phyloP scores from a whole-genome alignment of 2,329 filamentous ascomycete species.

The Colletotrichum paranaense region DNA sequence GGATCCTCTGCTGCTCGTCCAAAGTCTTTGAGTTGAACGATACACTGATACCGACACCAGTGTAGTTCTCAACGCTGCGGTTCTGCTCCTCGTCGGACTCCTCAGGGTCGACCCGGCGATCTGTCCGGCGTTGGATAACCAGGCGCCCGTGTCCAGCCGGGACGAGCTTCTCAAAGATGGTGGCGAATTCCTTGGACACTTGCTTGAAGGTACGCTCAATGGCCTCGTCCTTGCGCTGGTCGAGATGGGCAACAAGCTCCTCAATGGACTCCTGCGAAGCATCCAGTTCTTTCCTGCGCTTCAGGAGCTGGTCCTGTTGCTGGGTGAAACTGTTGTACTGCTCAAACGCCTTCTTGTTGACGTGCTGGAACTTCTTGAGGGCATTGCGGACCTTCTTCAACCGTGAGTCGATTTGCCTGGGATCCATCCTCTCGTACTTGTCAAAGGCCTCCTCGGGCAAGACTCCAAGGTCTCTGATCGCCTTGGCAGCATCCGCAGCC shows the following conservation, averaged over 20 bases:
- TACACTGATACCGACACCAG: constrained; percentile 94
- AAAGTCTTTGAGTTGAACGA: constrained; percentile 97
- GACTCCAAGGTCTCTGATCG: constrained; percentile 92
- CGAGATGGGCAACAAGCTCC: constrained; percentile 90
- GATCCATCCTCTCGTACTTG: constrained; percentile 86
- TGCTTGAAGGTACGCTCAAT: constrained; percentile 99
- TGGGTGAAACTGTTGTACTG: constrained; percentile 98
- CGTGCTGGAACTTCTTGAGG: constrained; percentile 95
- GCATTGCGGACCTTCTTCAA: constrained; percentile 93
- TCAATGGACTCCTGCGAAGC: constrained; percentile 88
- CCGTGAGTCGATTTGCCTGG: constrained; percentile 74
- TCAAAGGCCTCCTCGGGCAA: constrained; percentile 94
- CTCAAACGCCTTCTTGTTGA: constrained; percentile 99
- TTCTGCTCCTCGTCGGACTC: constrained; percentile 77
- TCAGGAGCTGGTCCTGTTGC: constrained; percentile 87
- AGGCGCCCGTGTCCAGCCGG: constrained; percentile 92
- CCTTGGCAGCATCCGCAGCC: constrained; percentile 83
- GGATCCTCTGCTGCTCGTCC: constrained; percentile 97
- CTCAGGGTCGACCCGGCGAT: constrained; percentile 69
- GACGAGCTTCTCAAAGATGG: constrained; percentile 94
- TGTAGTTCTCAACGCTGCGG: constrained; percentile 90
- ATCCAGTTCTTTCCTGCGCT: constrained; percentile 88
- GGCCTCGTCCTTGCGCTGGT: constrained; percentile 96
- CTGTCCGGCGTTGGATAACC: constrained; percentile 91
- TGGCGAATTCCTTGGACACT: constrained; percentile 91